A percentile compares a stretch with the other conserved stretches of the same genome.
These are phyloP conservation scores for Aspergillus phoenicis DNA, from an alignment of 2,329 filamentous ascomycete genomes.

Conservation along the genomic window DNA sequence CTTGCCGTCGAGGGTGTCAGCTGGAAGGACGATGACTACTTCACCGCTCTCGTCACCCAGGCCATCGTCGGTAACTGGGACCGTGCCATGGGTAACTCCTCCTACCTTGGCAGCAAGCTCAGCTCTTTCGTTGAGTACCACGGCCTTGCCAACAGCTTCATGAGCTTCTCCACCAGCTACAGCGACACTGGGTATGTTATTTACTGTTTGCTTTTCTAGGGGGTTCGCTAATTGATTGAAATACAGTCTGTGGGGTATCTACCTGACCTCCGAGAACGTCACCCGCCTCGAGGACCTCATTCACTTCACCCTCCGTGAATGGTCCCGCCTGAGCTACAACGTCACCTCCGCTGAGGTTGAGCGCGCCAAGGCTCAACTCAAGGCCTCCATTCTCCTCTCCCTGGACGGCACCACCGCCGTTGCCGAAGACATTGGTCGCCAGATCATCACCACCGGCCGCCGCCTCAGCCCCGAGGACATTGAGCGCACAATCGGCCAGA, in stretches of 20 bases:
- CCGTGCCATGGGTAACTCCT: slow-evolving; percentile 95
- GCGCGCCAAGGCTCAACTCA: slow-evolving; percentile 98
- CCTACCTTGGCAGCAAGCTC: slow-evolving; percentile 97
- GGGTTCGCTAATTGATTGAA: neutral
- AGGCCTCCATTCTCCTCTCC: slow-evolving; percentile 94
- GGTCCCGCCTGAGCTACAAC: slow-evolving; percentile 88
- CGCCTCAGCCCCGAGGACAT: slow-evolving; percentile 91
- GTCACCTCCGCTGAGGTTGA: slow-evolving; percentile 90
- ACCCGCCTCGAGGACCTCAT: slow-evolving; percentile 90
- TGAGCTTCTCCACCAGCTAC: slow-evolving; percentile 99
- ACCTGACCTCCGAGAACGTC: slow-evolving; percentile 89
- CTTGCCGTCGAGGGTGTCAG: slow-evolving; percentile 98
- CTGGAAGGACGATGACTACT: slow-evolving; percentile 99
- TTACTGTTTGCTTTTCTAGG: slow-evolving; percentile 17
- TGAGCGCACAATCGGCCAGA: slow-evolving; percentile 83
- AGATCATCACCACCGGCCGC: slow-evolving; percentile 96
- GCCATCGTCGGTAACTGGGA: slow-evolving; percentile 99
- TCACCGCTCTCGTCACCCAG: slow-evolving; percentile 95
- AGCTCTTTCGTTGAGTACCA: slow-evolving; percentile 92
- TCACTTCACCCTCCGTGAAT: slow-evolving; percentile 97
- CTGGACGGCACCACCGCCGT: slow-evolving; percentile 97
- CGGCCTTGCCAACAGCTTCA: slow-evolving; percentile 98
- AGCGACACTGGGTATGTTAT: slow-evolving; percentile 89
- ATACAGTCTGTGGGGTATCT: slow-evolving; percentile 95
- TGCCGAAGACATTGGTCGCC: slow-evolving; percentile 96